phyloP scores from a whole-genome alignment of 2,329 filamentous ascomycete species.

The Penicillium sp. region DNA sequence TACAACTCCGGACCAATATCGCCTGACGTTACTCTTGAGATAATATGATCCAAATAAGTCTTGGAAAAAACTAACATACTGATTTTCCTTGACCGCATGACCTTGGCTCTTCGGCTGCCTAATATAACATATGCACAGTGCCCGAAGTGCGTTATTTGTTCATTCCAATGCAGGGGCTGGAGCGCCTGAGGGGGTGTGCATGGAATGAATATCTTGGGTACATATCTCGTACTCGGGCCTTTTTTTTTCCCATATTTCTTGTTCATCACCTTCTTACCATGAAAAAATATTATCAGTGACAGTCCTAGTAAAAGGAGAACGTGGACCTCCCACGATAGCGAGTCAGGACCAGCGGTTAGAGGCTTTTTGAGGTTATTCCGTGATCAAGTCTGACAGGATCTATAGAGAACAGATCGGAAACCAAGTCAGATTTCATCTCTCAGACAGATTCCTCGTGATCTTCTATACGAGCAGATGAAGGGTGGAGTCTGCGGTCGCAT shows the following conservation, averaged over 20 bases:
- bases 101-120: neutral
- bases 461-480: neutral
- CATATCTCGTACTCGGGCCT: neutral
- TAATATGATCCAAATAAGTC: neutral
- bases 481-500: constrained; percentile 15
- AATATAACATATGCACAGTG: neutral
- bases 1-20: neutral
- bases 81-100: neutral
- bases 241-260: neutral
- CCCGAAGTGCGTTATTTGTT: neutral
- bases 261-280: neutral
- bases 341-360: neutral
- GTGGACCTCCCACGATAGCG: neutral
- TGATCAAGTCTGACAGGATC: neutral
- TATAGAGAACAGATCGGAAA: neutral
- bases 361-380: neutral
- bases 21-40: neutral
- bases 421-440: neutral
- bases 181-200: neutral
- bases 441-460: neutral
- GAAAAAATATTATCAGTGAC: neutral
- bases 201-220: neutral
- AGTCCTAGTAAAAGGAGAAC: neutral
- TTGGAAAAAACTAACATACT: too few relatives aligned
- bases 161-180: neutral